Evolutionary conservation across 2,329 filamentous ascomycete genomes (phyloP).

Genomic region (Cryphonectria parasitica): DNA sequence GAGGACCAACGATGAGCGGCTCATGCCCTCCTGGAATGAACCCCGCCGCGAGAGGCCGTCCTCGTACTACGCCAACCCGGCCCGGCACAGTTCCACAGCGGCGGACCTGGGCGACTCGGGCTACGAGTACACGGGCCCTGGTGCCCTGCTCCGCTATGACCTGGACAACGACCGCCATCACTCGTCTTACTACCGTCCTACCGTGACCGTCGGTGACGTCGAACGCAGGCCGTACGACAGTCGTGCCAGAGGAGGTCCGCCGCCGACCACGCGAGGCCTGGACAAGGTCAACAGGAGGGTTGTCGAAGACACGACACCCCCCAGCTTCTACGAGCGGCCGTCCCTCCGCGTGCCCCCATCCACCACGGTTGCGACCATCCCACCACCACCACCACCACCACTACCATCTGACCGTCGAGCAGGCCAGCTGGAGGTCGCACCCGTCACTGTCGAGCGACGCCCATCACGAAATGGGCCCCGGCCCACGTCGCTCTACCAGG

Average conservation of each 20-base stretch:
- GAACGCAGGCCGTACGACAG: constrained; percentile 46
- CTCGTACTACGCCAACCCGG: constrained; percentile 48
- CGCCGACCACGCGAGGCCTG: constrained; percentile 71
- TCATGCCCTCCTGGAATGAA: constrained; percentile 47
- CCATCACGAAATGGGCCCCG: constrained; percentile 42
- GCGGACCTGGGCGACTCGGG: constrained; percentile 62
- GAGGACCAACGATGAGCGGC: constrained; percentile 48
- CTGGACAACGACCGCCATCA: constrained; percentile 59
- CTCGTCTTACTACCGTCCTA: constrained; percentile 56
- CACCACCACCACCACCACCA: constrained; percentile 31
- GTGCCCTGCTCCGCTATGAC: constrained; percentile 65
- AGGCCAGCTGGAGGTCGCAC: constrained; percentile 40
- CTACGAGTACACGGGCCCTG: constrained; percentile 67
- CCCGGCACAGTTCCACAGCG: constrained; percentile 48
- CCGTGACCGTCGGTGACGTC: constrained; percentile 54
- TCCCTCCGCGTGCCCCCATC: constrained; percentile 52
- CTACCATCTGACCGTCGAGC: constrained; percentile 37
- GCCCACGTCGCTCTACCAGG: constrained; percentile 59
- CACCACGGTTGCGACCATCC: constrained; percentile 46
- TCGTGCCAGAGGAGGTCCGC: constrained; percentile 58
- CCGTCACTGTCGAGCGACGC: constrained; percentile 40
- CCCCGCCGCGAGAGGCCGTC: constrained; percentile 51
- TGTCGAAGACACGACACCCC: constrained; percentile 38
- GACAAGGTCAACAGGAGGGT: constrained; percentile 64
- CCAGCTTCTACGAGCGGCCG: constrained; percentile 51